Base-by-base conservation (phyloP, 2,329 filamentous ascomycete species). In the Cladosporium sp. region DNA sequence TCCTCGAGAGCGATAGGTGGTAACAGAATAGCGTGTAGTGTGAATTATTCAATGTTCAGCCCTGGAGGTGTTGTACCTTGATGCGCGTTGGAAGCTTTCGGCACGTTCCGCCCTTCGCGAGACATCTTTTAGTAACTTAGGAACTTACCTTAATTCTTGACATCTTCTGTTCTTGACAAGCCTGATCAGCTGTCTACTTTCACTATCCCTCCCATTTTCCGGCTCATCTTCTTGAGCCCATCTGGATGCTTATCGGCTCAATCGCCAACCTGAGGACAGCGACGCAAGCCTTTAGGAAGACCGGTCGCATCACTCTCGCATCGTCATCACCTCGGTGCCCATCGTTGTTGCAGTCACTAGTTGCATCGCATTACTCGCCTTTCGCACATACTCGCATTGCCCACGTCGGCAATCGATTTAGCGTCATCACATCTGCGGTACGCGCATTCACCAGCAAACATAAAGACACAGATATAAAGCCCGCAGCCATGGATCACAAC, bases 401-500 rank as follows among this genome's bases (percentile, higher is more conserved):
- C 12, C 20, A n/a, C 20, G 18, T 15, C 13, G 13, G 15, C 8
- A 22, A 19, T 4, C 12, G 11, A 30, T 7, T n/a, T 13, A 33
- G 12, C 13, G n/a, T 29, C 22, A 18, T 39, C 4, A 15, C 13
- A 4, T 33, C 7, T 13, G 15, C 36, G 4, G 32, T 9, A 25
- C 45, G 45, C 13, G 18, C 45, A 27, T 40, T 48, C 45, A 33
- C 36, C 20, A 40, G 36, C 36, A 40, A 22, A 12, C 45, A 32
- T 11, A 13, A 16, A 11, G 19, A 19, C 32, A 20, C 43, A 35
- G 12, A 33, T 19, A 22, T 16, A 43, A 47, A 47, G 20, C 5
- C 25, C 27, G 19, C 45, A 42, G 39, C 42, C 43, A 60, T 62
- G 59, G 58, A 62, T 38, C 49, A 56, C 27, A 51, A 59, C 27